Conservation (phyloP, 2,329 filamentous ascomycete genomes). For the Fusarium miscanthi region DNA sequence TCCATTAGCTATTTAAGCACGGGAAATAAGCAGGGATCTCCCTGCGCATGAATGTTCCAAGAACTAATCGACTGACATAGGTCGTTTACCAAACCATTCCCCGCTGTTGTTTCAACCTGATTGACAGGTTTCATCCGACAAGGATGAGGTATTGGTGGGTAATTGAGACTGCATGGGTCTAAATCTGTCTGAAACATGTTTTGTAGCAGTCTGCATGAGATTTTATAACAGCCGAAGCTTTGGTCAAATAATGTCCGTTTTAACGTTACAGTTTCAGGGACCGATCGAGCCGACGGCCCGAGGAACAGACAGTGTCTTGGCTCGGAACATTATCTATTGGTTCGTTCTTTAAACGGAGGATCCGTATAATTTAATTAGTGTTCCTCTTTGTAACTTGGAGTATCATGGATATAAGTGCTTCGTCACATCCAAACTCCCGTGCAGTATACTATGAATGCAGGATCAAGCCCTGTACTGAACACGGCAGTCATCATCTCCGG, state of each 20-base stretch:
- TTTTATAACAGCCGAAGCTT: not conserved
- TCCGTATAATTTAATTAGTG: too few species aligned
- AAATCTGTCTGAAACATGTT: conserved; percentile 1
- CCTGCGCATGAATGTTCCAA: conserved; percentile 2
- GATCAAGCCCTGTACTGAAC: too few species aligned
- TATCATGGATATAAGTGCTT: too few species aligned
- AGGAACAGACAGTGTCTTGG: too few species aligned
- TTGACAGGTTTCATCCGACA: not conserved
- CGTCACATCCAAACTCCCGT: too few species aligned
- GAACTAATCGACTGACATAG: not conserved
- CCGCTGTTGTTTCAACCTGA: conserved; percentile 1
- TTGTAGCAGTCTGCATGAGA: not conserved
- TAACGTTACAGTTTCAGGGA: not conserved
- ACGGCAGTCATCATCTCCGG: too few species aligned
- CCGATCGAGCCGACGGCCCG: not conserved
- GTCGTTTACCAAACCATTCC: not conserved
- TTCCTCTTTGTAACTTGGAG: too few species aligned
- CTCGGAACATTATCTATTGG: too few species aligned
- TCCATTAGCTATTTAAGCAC: not conserved
- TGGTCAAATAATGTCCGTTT: not conserved
- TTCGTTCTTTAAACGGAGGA: too few species aligned
- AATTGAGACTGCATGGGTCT: not conserved
- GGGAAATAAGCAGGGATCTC: not conserved
- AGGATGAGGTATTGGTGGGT: conserved; percentile 7
- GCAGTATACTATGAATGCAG: too few species aligned